Percentiles rank a stretch among this genome's conserved stretches.
These are phyloP conservation scores for Peterozyma xylosa DNA, from an alignment of 805 yeast species.

Conservation along the genomic window DNA sequence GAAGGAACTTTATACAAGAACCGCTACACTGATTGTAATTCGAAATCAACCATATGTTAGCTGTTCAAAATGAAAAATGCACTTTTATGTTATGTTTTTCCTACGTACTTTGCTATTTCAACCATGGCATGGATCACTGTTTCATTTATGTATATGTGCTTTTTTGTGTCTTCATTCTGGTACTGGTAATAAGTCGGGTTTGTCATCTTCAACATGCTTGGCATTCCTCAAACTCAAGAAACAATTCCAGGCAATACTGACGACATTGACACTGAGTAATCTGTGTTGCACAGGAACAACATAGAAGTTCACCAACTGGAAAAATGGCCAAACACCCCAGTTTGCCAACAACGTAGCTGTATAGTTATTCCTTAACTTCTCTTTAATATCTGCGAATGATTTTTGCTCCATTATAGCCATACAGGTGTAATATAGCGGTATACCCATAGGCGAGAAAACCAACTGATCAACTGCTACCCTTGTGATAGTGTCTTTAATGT, in stretches of 20 bases:
- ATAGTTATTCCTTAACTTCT: slow-evolving; percentile 44
- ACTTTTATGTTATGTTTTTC: neutral
- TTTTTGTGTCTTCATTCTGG: slow-evolving; percentile 20
- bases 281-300: slow-evolving; percentile 68
- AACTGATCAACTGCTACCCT: slow-evolving; percentile 68
- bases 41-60: too few species aligned
- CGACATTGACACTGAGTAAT: slow-evolving; percentile 57
- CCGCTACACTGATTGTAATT: slow-evolving; percentile 17
- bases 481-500: slow-evolving; percentile 26
- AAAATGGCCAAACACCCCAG: slow-evolving; percentile 87
- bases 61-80: neutral
- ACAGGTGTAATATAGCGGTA: slow-evolving; percentile 62
- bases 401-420: slow-evolving; percentile 64
- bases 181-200: slow-evolving; percentile 26
- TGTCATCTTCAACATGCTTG: slow-evolving; percentile 12
- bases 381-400: slow-evolving; percentile 27
- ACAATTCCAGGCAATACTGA: slow-evolving; percentile 81
- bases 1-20: slow-evolving; percentile 10
- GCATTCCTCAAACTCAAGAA: slow-evolving; percentile 60
- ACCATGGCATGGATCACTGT: neutral
- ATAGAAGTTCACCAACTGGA: slow-evolving; percentile 73
- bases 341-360: slow-evolving; percentile 64
- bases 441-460: slow-evolving; percentile 68
- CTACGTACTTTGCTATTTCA: neutral
- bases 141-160: slow-evolving; percentile 10